Evolutionary conservation across 1,284 basidiomycete species (phyloP).

Genomic region (Salmacisia buchloeana): DNA sequence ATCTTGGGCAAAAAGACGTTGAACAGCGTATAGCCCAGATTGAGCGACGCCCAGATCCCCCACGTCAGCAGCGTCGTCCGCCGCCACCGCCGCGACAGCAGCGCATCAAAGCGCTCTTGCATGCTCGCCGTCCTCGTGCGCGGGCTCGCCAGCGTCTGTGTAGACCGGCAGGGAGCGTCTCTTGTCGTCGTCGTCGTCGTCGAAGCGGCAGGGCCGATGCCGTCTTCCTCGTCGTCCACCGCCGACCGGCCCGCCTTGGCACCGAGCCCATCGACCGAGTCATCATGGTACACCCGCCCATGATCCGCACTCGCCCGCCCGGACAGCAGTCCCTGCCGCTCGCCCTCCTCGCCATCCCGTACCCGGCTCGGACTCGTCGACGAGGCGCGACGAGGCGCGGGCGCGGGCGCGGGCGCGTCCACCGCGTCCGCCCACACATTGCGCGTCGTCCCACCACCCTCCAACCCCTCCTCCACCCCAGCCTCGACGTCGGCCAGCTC

Average conservation of each 20-base stretch:
- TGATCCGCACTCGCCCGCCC: neutral
- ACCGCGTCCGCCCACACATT: no score
- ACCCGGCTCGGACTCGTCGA: neutral
- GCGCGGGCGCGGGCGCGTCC: no score
- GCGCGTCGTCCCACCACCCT: no score
- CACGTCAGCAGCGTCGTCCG: constrained; percentile 66
- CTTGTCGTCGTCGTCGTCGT: neutral
- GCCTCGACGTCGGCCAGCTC: no score
- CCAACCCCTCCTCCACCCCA: no score
- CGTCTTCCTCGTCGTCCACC: neutral
- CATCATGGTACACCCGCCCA: neutral
- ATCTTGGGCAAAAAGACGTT: constrained; percentile 92
- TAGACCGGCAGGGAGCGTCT: neutral
- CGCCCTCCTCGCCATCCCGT: neutral
- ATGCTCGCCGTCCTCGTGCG: neutral
- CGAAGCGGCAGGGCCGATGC: neutral
- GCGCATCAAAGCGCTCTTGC: constrained; percentile 64
- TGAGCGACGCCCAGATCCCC: constrained; percentile 42
- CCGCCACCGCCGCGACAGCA: constrained; percentile 75
- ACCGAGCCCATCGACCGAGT: neutral
- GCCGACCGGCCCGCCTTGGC: no score
- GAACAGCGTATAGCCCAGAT: constrained; percentile 82
- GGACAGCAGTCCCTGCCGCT: neutral
- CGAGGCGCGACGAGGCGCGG: neutral
- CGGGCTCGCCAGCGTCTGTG: neutral